Conservation (phyloP, 139 green algal genomes). For the Astrephomene gubernaculifera region DNA sequence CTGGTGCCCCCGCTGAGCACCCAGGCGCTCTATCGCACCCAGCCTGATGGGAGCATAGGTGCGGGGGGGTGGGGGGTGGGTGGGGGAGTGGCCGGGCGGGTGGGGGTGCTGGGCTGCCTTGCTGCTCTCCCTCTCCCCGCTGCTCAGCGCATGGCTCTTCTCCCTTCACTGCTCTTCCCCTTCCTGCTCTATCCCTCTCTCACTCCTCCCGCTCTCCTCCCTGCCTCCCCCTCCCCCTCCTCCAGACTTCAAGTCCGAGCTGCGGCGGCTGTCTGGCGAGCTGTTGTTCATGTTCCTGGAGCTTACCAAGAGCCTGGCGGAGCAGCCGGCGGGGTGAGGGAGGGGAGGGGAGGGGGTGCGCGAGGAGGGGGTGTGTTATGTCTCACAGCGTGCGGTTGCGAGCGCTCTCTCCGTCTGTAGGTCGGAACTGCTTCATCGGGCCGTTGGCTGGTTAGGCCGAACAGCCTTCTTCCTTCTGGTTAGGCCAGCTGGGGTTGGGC, state of each 20-base stretch:
- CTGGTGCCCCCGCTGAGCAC: constrained; percentile 30
- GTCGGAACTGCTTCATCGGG: too few species aligned
- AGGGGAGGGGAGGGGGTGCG: background rate
- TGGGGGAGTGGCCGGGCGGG: background rate
- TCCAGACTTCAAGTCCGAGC: constrained; percentile 61
- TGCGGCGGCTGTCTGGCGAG: constrained; percentile 51
- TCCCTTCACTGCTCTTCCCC: background rate
- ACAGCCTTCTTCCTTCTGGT: too few species aligned
- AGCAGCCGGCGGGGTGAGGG: constrained; percentile 33
- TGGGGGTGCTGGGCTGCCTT: background rate
- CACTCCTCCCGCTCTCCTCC: background rate
- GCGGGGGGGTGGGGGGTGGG: background rate
- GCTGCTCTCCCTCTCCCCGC: background rate
- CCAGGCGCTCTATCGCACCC: background rate
- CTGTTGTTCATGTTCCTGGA: constrained; percentile 65
- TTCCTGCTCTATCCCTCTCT: background rate
- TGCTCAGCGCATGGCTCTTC: background rate
- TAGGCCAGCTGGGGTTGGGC: too few species aligned
- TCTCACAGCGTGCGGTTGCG: too few species aligned
- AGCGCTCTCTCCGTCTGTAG: too few species aligned
- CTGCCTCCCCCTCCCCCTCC: background rate
- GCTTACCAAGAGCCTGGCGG: constrained; percentile 52
- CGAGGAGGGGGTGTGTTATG: too few species aligned
- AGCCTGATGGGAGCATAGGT: constrained; percentile 32
- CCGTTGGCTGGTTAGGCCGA: too few species aligned